Percentiles rank a stretch among this genome's conserved stretches.
Conservation (phyloP, 2,329 filamentous ascomycete species). For the Mollisia scopiformis region DNA sequence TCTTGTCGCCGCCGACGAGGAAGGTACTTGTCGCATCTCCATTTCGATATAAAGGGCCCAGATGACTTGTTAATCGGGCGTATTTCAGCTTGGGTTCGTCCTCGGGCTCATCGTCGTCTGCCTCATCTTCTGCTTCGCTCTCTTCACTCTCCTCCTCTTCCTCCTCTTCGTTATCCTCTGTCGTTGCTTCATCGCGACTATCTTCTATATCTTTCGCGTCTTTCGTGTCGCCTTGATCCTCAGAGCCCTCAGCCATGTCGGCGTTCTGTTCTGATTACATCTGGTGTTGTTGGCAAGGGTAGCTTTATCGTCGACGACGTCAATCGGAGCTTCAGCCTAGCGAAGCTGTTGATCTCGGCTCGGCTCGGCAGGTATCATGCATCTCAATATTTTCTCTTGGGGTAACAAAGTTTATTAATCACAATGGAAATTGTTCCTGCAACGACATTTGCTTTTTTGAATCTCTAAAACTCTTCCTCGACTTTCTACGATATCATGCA, state of each 20-base stretch:
- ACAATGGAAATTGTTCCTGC: conserved; percentile 1
- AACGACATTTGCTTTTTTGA: conserved; percentile 9
- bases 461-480: neutral
- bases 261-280: conserved; percentile 35
- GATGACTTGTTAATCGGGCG: conserved; percentile 78
- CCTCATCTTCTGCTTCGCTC: conserved; percentile 51
- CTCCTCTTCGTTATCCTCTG: conserved; percentile 24
- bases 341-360: neutral
- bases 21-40: conserved; percentile 94
- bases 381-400: neutral
- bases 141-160: conserved; percentile 43
- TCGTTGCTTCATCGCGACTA: conserved; percentile 24
- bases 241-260: conserved; percentile 37
- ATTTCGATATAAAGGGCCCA: conserved; percentile 85
- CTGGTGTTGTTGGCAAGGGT: conserved; percentile 31
- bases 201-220: conserved; percentile 24
- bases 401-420: conserved; percentile 9
- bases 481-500: conserved; percentile 23
- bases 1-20: conserved; percentile 91
- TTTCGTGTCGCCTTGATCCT: conserved; percentile 32
- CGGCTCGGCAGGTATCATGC: conserved; percentile 5
- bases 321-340: conserved; percentile 29
- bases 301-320: conserved; percentile 25
- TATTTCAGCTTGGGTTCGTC: conserved; percentile 96
- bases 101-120: conserved; percentile 78